Conservation (phyloP, 208 protist species). For the Angomonas deanei region DNA sequence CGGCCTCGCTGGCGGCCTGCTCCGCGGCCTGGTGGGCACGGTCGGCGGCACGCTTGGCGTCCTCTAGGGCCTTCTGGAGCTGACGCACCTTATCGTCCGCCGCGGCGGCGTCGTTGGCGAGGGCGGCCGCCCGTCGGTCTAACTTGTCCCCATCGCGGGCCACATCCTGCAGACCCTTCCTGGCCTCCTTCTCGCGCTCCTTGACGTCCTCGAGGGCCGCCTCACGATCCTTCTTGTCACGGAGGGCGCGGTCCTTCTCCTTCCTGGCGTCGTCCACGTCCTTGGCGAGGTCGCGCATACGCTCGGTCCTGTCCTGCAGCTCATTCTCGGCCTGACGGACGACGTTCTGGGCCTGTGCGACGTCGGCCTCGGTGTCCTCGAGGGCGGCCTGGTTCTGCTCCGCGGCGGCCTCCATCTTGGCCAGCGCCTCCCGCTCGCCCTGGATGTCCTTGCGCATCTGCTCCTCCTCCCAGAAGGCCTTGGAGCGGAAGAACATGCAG, state of each 20-base stretch:
- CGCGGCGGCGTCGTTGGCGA: constrained; percentile 51
- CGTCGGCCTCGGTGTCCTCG: constrained; percentile 48
- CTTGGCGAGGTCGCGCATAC: constrained; percentile 70
- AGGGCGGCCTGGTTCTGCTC: constrained; percentile 50
- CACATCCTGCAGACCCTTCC: constrained; percentile 67
- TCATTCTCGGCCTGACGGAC: constrained; percentile 65
- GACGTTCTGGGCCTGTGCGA: constrained; percentile 45
- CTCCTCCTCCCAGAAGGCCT: constrained; percentile 90
- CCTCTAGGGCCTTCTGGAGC: constrained; percentile 79
- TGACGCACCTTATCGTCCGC: constrained; percentile 86
- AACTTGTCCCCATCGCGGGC: constrained; percentile 71
- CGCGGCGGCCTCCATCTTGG: constrained; percentile 50
- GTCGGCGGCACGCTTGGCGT: constrained; percentile 73
- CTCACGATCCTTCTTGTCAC: constrained; percentile 83
- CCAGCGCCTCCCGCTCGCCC: constrained; percentile 63
- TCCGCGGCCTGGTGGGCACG: constrained; percentile 61
- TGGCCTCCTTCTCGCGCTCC: constrained; percentile 73
- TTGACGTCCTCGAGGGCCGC: constrained; percentile 50
- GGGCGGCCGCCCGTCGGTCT: constrained; percentile 53
- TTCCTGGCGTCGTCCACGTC: constrained; percentile 79
- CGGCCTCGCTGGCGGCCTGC: constrained; percentile 62
- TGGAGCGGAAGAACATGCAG: constrained; percentile 87
- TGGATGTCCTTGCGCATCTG: constrained; percentile 81
- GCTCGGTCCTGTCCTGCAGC: constrained; percentile 72
- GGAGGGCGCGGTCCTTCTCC: constrained; percentile 65